Conservation (phyloP, 2,329 filamentous ascomycete species). For the Aspergillus amoenus region DNA sequence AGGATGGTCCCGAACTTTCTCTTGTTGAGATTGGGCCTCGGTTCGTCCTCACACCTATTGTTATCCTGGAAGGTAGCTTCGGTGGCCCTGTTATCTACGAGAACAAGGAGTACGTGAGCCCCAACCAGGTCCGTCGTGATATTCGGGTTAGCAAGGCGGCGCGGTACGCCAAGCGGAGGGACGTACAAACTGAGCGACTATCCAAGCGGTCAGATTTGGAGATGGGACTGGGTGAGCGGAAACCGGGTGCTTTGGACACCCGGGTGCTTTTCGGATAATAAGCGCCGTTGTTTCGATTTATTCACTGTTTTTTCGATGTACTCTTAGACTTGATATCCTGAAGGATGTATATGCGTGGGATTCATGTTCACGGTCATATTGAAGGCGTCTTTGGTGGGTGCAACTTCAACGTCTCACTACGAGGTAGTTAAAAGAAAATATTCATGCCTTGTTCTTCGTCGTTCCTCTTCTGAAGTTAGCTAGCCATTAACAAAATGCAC, state of each 20-base stretch:
- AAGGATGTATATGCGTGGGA: slow-evolving; percentile 36
- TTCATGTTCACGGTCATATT: slow-evolving; percentile 32
- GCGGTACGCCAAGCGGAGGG: slow-evolving; percentile 73
- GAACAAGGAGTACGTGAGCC: slow-evolving; percentile 95
- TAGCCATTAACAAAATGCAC: too few relatives aligned
- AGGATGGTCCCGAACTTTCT: slow-evolving; percentile 66
- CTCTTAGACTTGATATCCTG: slow-evolving; percentile 34
- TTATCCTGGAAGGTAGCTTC: slow-evolving; percentile 93
- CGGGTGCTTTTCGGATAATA: slow-evolving; percentile 67
- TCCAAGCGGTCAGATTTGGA: slow-evolving; percentile 76
- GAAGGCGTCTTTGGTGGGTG: slow-evolving; percentile 33
- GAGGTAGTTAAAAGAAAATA: too few relatives aligned
- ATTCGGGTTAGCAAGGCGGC: slow-evolving; percentile 72
- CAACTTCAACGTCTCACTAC: too few relatives aligned
- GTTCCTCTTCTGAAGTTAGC: neutral
- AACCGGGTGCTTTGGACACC: slow-evolving; percentile 72
- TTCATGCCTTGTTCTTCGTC: too few relatives aligned
- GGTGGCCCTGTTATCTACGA: slow-evolving; percentile 97
- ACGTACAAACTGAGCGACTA: slow-evolving; percentile 69
- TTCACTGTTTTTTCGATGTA: slow-evolving; percentile 19
- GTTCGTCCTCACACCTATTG: slow-evolving; percentile 89
- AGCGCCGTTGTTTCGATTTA: slow-evolving; percentile 12
- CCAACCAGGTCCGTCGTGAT: slow-evolving; percentile 89
- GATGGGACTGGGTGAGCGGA: slow-evolving; percentile 61
- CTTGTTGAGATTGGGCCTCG: slow-evolving; percentile 92